Evolutionary conservation across 495 filamentous ascomycete genomes (phyloP).

Genomic region (Halenospora varia): DNA sequence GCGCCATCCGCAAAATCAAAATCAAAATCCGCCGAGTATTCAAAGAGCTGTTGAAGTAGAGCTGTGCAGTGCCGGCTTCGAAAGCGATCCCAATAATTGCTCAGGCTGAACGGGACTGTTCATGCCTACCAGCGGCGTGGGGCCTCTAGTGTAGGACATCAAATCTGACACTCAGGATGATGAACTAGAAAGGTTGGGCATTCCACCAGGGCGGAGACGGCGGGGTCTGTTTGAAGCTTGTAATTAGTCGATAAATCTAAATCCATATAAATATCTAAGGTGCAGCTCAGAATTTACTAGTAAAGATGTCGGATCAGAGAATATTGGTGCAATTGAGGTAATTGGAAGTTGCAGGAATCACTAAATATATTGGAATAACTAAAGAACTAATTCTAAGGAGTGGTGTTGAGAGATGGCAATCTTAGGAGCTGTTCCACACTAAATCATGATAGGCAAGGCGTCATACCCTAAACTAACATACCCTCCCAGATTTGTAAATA

Average conservation of each 20-base stretch:
- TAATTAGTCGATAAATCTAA: not conserved
- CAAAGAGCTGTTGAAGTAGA: not conserved
- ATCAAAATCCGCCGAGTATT: not conserved
- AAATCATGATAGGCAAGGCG: too few species aligned
- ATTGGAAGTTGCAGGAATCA: too few species aligned
- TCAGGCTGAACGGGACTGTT: not conserved
- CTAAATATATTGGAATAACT: too few species aligned
- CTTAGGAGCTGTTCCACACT: too few species aligned
- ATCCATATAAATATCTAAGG: too few species aligned
- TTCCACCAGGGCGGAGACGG: not conserved
- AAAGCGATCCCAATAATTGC: not conserved
- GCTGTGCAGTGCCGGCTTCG: not conserved
- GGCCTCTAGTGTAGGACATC: not conserved
- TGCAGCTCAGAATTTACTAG: constrained; percentile 4
- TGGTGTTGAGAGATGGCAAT: too few species aligned
- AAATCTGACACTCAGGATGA: not conserved
- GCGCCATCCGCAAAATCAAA: not conserved
- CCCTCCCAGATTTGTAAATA: too few species aligned
- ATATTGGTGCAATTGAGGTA: too few species aligned
- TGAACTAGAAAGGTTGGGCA: not conserved
- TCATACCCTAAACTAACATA: too few species aligned
- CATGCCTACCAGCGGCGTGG: constrained; percentile 1
- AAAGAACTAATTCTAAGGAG: too few species aligned
- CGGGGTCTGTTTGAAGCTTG: not conserved
- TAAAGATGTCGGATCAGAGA: constrained; percentile 1